A percentile compares a stretch with the other conserved stretches of the same genome.
Evolutionary conservation across 2,329 filamentous ascomycete species (phyloP).

Genomic region (Ascochyta lentis): DNA sequence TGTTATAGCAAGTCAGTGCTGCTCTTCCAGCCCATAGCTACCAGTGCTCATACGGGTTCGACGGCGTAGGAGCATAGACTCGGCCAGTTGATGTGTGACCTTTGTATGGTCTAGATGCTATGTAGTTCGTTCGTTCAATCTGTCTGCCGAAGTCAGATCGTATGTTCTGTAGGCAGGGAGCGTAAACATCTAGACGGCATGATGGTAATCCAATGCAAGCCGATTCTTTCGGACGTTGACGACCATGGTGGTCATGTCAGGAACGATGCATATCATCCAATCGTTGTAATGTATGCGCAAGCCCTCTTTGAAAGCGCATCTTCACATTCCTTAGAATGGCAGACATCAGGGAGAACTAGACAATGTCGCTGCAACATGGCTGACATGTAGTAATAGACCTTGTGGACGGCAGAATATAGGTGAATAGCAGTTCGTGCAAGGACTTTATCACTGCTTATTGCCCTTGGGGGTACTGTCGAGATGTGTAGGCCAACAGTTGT

Average conservation of each 20-base stretch:
- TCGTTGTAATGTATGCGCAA: not conserved
- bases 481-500: not conserved
- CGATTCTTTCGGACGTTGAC: conserved; percentile 1
- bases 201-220: conserved; percentile 4
- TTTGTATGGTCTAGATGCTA: not conserved
- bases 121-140: not conserved
- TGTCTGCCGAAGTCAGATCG: not conserved
- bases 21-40: not conserved
- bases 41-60: not conserved
- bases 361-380: not conserved
- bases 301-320: not conserved
- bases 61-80: not conserved
- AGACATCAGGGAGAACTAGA: not conserved
- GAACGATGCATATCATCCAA: not conserved
- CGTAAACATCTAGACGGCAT: not conserved
- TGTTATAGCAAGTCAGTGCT: not conserved
- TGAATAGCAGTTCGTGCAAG: not conserved
- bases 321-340: conserved; percentile 1
- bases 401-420: not conserved
- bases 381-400: not conserved
- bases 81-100: not conserved
- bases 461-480: not conserved
- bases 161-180: conserved; percentile 4
- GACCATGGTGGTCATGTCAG: not conserved
- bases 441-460: too few species aligned